Evolutionary conservation across 2,329 filamentous ascomycete genomes (phyloP).

Genomic region (Aspergillus tanneri): DNA sequence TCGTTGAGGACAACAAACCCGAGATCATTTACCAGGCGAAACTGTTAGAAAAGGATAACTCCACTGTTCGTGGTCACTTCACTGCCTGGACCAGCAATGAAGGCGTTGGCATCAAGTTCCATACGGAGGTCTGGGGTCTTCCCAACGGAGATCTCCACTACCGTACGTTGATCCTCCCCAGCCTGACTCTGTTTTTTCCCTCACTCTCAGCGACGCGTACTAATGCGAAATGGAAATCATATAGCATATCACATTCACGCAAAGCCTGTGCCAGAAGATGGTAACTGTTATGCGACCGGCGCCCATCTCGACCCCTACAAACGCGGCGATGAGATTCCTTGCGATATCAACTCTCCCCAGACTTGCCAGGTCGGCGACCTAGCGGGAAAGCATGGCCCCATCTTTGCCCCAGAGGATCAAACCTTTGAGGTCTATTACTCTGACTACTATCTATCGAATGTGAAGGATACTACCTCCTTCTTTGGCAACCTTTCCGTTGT

Average conservation of each 20-base stretch:
- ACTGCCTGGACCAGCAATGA: constrained; percentile 47
- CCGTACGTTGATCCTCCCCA: constrained; percentile 50
- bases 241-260: constrained; percentile 71
- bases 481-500: constrained; percentile 57
- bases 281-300: constrained; percentile 69
- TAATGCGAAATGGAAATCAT: neutral
- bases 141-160: constrained; percentile 56
- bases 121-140: constrained; percentile 58
- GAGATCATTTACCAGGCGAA: constrained; percentile 56
- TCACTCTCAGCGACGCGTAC: neutral
- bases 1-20: constrained; percentile 57
- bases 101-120: constrained; percentile 57
- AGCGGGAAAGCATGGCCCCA: constrained; percentile 68
- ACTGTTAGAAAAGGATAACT: constrained; percentile 56
- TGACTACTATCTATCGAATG: constrained; percentile 52
- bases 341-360: constrained; percentile 56
- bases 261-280: constrained; percentile 60
- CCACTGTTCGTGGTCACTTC: constrained; percentile 56
- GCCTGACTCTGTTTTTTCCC: constrained; percentile 1
- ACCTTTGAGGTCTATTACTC: constrained; percentile 39
- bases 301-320: constrained; percentile 70
- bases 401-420: constrained; percentile 48
- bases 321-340: constrained; percentile 62
- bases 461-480: constrained; percentile 44
- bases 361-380: constrained; percentile 77